Evolutionary conservation across 176 grass and related monocot species (phyloP).

Genomic region (Oryza officinalis): DNA sequence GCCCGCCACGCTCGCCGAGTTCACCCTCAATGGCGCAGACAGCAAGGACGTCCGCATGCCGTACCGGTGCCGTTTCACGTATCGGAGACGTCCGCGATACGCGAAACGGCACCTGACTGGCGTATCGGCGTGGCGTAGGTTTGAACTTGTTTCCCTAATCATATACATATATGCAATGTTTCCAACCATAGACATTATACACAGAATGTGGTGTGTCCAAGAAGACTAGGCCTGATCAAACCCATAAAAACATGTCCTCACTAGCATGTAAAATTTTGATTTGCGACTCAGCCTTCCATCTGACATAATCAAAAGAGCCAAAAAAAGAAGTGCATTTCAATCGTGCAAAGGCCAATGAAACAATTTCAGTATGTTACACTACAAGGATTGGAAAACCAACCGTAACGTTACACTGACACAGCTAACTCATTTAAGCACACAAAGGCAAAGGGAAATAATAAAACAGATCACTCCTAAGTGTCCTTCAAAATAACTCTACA

Average conservation of each 20-base stretch:
- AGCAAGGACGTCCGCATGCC: too few species aligned
- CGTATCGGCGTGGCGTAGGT: too few species aligned
- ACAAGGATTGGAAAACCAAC: slow-evolving; percentile 7
- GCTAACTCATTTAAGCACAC: background rate
- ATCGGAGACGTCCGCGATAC: too few species aligned
- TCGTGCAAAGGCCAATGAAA: background rate
- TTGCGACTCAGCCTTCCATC: background rate
- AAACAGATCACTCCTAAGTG: background rate
- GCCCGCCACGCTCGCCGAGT: too few species aligned
- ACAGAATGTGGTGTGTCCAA: background rate
- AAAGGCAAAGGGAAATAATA: background rate
- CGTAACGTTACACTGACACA: background rate
- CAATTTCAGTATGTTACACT: background rate
- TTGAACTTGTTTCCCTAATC: background rate
- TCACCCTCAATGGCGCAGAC: too few species aligned
- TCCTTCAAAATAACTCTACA: background rate
- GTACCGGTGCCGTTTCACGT: too few species aligned
- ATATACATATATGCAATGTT: background rate
- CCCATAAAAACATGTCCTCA: background rate
- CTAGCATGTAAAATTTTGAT: background rate
- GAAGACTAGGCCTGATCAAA: background rate
- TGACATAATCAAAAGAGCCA: background rate
- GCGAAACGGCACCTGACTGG: too few species aligned
- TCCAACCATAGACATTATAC: background rate
- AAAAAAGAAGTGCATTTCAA: background rate